These are phyloP conservation scores for Paxillus ammoniavirescens DNA, from an alignment of 768 basidiomycete species.

Conservation along the genomic window DNA sequence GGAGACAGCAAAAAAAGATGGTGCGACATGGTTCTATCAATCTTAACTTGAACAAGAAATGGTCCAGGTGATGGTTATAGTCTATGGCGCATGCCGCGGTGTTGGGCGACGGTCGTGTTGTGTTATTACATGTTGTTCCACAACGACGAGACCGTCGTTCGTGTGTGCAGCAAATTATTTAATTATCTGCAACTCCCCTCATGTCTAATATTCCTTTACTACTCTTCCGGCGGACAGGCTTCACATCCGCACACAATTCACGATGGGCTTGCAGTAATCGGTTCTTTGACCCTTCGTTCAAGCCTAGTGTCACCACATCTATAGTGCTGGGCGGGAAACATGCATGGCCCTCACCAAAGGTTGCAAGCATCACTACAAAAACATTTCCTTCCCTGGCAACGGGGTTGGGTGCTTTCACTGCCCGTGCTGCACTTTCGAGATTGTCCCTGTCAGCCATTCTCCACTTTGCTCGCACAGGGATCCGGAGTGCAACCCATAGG, in stretches of 20 bases:
- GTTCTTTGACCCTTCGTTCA: slow-evolving; percentile 1
- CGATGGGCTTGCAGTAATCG: background rate
- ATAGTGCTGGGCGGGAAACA: background rate
- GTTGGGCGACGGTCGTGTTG: too few relatives aligned
- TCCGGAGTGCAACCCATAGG: slow-evolving; percentile 24
- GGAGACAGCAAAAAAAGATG: slow-evolving; percentile 85
- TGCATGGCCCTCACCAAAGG: background rate
- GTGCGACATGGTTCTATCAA: slow-evolving; percentile 60
- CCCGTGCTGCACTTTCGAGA: background rate
- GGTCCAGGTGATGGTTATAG: background rate
- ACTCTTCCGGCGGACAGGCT: background rate
- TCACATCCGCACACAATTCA: background rate
- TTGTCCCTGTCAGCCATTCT: slow-evolving; percentile 8
- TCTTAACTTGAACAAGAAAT: background rate
- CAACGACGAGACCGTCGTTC: too few relatives aligned
- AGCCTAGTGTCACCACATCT: background rate
- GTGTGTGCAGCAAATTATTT: too few relatives aligned
- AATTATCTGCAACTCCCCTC: slow-evolving; percentile 3
- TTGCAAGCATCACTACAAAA: background rate
- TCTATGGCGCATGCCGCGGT: background rate
- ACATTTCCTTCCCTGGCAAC: background rate
- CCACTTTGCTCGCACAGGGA: slow-evolving; percentile 14
- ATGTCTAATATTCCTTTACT: slow-evolving; percentile 6
- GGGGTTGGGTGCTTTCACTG: background rate
- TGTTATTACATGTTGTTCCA: background rate